Conservation (phyloP, 2,329 filamentous ascomycete genomes). For the Cryphonectria naterciae region DNA sequence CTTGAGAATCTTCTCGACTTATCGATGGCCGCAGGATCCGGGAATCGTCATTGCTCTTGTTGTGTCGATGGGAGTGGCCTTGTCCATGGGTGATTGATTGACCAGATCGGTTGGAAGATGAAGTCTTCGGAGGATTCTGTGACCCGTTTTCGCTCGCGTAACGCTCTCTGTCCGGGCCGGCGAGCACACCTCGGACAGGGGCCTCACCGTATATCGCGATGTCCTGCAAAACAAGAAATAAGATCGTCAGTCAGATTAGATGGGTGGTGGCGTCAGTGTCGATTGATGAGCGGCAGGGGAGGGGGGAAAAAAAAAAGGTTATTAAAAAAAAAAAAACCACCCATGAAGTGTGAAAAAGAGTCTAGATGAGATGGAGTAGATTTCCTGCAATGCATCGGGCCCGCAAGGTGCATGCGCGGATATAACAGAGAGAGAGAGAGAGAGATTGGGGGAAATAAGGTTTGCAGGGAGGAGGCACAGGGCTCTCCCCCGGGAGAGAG, state of each 20-base stretch:
- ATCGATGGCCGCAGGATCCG: conserved; percentile 71
- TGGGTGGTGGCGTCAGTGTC: not conserved
- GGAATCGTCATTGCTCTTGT: conserved; percentile 69
- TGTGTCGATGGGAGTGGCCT: conserved; percentile 68
- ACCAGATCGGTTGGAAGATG: conserved; percentile 64
- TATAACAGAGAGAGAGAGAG: conserved; percentile 28
- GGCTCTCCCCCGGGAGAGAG: not conserved
- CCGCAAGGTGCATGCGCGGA: conserved; percentile 19
- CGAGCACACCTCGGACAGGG: conserved; percentile 71
- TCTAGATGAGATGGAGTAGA: conserved; percentile 29
- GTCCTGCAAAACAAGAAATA: conserved; percentile 54
- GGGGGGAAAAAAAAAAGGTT: conserved; percentile 11
- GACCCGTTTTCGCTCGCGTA: conserved; percentile 56
- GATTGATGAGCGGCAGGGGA: conserved; percentile 18
- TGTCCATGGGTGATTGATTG: conserved; percentile 68
- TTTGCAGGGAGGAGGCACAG: conserved; percentile 31
- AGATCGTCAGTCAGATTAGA: conserved; percentile 22
- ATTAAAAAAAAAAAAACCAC: conserved; percentile 9
- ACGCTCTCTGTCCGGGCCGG: conserved; percentile 71
- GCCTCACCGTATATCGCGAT: conserved; percentile 78
- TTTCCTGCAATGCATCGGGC: conserved; percentile 27
- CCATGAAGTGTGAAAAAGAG: not conserved
- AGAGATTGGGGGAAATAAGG: conserved; percentile 27
- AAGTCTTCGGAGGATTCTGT: conserved; percentile 61
- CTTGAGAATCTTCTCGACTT: conserved; percentile 74